A percentile compares a stretch with the other conserved stretches of the same genome.
These are phyloP conservation scores for Daedaleopsis nitida DNA, from an alignment of 768 basidiomycete genomes.

Conservation along the genomic window DNA sequence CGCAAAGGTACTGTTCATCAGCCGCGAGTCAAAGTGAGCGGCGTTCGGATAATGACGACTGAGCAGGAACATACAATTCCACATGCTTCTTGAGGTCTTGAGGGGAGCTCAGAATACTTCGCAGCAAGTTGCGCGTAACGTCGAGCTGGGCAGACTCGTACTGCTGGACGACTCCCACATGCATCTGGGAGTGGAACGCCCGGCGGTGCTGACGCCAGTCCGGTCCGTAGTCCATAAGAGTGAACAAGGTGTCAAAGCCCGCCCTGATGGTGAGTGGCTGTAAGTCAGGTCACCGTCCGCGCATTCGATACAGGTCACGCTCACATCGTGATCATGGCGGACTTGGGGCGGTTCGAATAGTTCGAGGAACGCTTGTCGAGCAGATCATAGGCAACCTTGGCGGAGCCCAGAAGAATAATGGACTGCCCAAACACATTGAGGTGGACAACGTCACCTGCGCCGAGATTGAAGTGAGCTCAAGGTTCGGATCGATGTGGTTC, in stretches of 20 bases:
- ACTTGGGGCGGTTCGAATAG: constrained; percentile 27
- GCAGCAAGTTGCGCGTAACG: background rate
- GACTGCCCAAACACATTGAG: constrained; percentile 23
- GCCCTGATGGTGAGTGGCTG: background rate
- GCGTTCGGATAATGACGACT: too few relatives aligned
- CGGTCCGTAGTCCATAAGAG: constrained; percentile 2
- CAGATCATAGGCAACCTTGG: constrained; percentile 31
- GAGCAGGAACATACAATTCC: background rate
- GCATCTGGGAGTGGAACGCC: constrained; percentile 7
- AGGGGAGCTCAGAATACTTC: background rate
- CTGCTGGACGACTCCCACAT: background rate
- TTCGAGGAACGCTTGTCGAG: constrained; percentile 32
- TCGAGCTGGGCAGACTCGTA: constrained; percentile 4
- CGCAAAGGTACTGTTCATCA: background rate
- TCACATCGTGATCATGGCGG: constrained; percentile 2
- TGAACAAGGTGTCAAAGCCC: constrained; percentile 4
- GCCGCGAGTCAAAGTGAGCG: background rate
- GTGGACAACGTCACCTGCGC: constrained; percentile 20
- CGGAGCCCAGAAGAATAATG: constrained; percentile 31
- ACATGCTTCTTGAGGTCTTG: background rate
- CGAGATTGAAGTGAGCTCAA: too few relatives aligned
- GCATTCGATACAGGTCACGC: background rate
- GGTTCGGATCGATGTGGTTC: too few relatives aligned
- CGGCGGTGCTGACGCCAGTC: constrained; percentile 8
- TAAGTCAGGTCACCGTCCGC: too few relatives aligned